Evolutionary conservation across 2,329 filamentous ascomycete species (phyloP).

Genomic region (Sclerotinia trifoliorum): DNA sequence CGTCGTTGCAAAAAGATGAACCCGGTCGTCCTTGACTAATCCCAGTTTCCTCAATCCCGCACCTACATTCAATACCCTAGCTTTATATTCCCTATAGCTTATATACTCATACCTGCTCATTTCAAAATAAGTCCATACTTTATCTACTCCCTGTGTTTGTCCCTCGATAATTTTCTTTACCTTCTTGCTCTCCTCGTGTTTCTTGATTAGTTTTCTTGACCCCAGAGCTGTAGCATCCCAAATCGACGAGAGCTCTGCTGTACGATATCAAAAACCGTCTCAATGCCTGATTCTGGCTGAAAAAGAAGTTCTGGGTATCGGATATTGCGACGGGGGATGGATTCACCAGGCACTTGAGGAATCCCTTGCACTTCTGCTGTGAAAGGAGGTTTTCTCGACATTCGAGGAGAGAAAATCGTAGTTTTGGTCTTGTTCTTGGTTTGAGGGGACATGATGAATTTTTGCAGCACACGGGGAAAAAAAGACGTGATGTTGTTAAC

Average conservation of each 20-base stretch:
- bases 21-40: constrained; percentile 62
- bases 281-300: constrained; percentile 44
- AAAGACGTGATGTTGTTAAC: not conserved
- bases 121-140: constrained; percentile 88
- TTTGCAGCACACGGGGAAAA: not conserved
- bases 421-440: not conserved
- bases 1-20: constrained; percentile 81
- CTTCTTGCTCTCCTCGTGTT: constrained; percentile 82
- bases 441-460: constrained; percentile 11
- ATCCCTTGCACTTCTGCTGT: constrained; percentile 57
- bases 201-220: constrained; percentile 70
- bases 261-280: constrained; percentile 75
- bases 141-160: constrained; percentile 74
- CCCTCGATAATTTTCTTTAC: constrained; percentile 85
- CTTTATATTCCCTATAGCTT: constrained; percentile 76
- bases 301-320: constrained; percentile 47
- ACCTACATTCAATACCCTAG: constrained; percentile 64
- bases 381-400: constrained; percentile 51
- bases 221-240: constrained; percentile 67
- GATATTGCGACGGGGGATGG: constrained; percentile 60
- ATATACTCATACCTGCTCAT: constrained; percentile 75
- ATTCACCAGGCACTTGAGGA: constrained; percentile 60
- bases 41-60: constrained; percentile 72
- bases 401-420: constrained; percentile 24
- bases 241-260: constrained; percentile 63